Evolutionary conservation across 2,329 filamentous ascomycete species (phyloP).

Genomic region (Phyllosticta citrichinensis): DNA sequence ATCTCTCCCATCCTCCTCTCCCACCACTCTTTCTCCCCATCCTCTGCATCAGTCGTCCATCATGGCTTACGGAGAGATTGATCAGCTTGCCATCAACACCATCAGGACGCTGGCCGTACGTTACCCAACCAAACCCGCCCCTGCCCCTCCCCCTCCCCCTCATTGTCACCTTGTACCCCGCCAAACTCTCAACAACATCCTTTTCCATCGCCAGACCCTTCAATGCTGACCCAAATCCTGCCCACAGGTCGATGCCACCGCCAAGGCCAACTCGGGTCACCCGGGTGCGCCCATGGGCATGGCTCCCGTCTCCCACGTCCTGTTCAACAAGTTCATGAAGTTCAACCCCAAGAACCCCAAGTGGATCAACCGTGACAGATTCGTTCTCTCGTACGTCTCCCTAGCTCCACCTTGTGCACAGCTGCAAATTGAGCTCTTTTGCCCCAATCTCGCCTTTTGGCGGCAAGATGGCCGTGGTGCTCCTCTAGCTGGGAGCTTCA

Average conservation of each 20-base stretch:
- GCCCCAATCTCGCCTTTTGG: not conserved
- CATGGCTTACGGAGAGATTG: conserved; percentile 84
- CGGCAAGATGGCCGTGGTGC: not conserved
- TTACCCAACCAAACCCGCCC: conserved; percentile 20
- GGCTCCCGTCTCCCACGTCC: conserved; percentile 91
- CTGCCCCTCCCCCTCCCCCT: conserved; percentile 11
- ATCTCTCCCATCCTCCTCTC: conserved; percentile 1
- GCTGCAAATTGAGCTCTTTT: not conserved
- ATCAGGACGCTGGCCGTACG: conserved; percentile 93
- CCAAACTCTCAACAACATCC: conserved; percentile 4
- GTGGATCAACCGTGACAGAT: conserved; percentile 96
- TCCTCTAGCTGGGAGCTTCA: not conserved
- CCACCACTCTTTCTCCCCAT: conserved; percentile 13
- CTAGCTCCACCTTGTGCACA: not conserved
- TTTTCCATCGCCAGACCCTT: conserved; percentile 19
- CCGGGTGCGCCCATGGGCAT: conserved; percentile 96
- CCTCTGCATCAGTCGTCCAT: conserved; percentile 28
- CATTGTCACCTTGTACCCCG: conserved; percentile 12
- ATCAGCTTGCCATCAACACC: conserved; percentile 93
- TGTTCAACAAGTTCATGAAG: conserved; percentile 98
- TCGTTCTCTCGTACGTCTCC: conserved; percentile 87
- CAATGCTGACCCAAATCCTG: conserved; percentile 23
- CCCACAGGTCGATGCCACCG: conserved; percentile 87
- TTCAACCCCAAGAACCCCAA: conserved; percentile 99
- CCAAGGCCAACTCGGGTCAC: conserved; percentile 92